Evolutionary conservation across 768 basidiomycete species (phyloP), one percentile per base, ranked within the genome.

Genomic region (Galerina sulciceps): DNA sequence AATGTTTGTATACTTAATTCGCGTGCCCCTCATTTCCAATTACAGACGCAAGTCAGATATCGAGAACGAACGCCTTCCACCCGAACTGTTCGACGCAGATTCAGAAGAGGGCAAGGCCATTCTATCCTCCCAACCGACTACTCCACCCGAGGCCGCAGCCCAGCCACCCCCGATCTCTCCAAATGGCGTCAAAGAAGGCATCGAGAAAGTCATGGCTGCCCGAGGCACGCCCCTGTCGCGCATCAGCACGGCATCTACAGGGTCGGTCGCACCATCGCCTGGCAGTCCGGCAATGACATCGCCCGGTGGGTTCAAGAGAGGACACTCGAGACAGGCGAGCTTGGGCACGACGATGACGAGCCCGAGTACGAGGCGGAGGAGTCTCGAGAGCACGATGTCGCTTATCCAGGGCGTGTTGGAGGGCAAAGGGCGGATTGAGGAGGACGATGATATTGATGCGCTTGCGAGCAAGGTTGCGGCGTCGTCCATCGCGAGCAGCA

Each of bases 21-120:
- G 15, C 49, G 31, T 37, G 41, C 44, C 45, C 11, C 18, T 26
- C 20, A 43, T n/a, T 37, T 13, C 22, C 42, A n/a, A 34, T 20
- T 10, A 22, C 64, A 96, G 94, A 41, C 94, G 95, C 60, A 96
- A 95, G 78, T 94, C 92, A 43, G 97, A 99, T 79, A 98, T 99
- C 64, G 96, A 99, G 76, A 99, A 99, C 76, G 97, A 99, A 75
- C 90, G 95, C 35, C 80, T 99, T n/a, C 97, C 96, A 2, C 96
- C 96, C 2, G 94, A 98, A 14, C 81, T 99, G 15, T 90, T 94
- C 71, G 96, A 98, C 68, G 89, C 87, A 6, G 77, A 83, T 61
- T 88, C 86, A 10, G 84, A 84, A 62, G 87, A 90, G 74, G 89
- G 87, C 55, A 86, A 83, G 62, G 85, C 88, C 6, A 83, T 87